phyloP scores from a whole-genome alignment of 1,139 yeast genomes.

The Groenewaldozyma auringiensis region DNA sequence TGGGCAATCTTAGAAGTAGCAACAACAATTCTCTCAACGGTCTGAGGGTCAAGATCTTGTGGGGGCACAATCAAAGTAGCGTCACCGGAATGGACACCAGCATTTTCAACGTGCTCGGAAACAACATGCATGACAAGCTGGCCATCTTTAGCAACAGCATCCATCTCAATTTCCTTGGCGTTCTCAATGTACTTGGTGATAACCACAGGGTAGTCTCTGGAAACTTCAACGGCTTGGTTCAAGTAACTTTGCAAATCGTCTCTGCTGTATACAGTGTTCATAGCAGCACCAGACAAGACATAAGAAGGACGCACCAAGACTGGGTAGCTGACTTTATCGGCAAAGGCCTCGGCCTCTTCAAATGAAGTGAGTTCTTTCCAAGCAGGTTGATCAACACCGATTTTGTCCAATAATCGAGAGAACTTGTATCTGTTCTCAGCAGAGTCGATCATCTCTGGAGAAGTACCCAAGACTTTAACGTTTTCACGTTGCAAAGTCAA shows the following conservation, averaged over 20 bases:
- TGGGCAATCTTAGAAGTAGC: constrained; percentile 96
- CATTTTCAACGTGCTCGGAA: constrained; percentile 97
- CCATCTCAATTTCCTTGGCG: constrained; percentile 98
- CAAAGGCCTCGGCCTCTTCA: constrained; percentile 89
- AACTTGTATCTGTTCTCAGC: constrained; percentile 98
- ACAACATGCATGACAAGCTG: constrained; percentile 94
- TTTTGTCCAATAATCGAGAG: constrained; percentile 93
- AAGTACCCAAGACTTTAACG: constrained; percentile 91
- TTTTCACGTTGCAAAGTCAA: constrained; percentile 88
- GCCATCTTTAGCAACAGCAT: constrained; percentile 96
- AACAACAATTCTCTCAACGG: constrained; percentile 82
- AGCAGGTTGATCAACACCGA: constrained; percentile 98
- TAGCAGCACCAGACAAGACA: constrained; percentile 97
- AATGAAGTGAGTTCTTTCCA: constrained; percentile 97
- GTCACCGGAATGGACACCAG: constrained; percentile 99
- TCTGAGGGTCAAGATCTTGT: constrained; percentile 88
- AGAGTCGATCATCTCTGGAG: constrained; percentile 97
- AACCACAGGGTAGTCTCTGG: constrained; percentile 97
- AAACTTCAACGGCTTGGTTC: constrained; percentile 92
- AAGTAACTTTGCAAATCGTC: constrained; percentile 84
- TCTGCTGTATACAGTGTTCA: constrained; percentile 90
- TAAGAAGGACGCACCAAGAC: constrained; percentile 97
- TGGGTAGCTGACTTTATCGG: constrained; percentile 86
- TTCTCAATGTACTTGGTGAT: constrained; percentile 95
- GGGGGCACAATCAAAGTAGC: constrained; percentile 97